Evolutionary conservation across 805 yeast species (phyloP).

Genomic region (Myxozyma udenii): DNA sequence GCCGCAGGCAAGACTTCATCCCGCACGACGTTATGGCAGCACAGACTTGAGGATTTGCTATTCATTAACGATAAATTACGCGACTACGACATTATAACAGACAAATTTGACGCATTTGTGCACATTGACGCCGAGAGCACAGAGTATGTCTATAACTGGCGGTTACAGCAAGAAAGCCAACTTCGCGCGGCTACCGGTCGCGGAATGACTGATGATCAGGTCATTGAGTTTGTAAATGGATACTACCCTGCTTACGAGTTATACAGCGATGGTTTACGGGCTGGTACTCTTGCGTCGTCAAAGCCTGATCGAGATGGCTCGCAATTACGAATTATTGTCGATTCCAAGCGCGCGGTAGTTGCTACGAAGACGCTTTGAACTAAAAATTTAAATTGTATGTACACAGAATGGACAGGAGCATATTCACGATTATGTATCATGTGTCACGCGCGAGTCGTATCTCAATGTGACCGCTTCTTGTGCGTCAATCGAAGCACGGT

Average conservation of each 20-base stretch:
- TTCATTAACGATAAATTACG: constrained; percentile 53
- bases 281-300: constrained; percentile 24
- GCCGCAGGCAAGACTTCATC: constrained; percentile 15
- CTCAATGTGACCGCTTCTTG: too few relatives aligned
- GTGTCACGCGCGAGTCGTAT: too few relatives aligned
- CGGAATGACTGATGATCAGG: constrained; percentile 81
- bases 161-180: constrained; percentile 67
- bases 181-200: constrained; percentile 48
- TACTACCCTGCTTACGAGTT: constrained; percentile 83
- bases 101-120: constrained; percentile 56
- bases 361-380: too few relatives aligned
- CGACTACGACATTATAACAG: constrained; percentile 56
- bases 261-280: constrained; percentile 51
- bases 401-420: too few relatives aligned
- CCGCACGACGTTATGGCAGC: constrained; percentile 31
- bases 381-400: too few relatives aligned
- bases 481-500: too few relatives aligned
- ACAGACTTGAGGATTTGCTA: constrained; percentile 35
- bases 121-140: constrained; percentile 60
- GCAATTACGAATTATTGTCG: constrained; percentile 16
- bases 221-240: constrained; percentile 65
- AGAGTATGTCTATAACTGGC: constrained; percentile 70
- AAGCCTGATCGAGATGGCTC: too few relatives aligned
- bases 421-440: too few relatives aligned
- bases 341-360: constrained; percentile 5